A percentile compares a stretch with the other conserved stretches of the same genome.
Conservation (phyloP, 495 filamentous ascomycete genomes). For the Xylaria scruposa region DNA sequence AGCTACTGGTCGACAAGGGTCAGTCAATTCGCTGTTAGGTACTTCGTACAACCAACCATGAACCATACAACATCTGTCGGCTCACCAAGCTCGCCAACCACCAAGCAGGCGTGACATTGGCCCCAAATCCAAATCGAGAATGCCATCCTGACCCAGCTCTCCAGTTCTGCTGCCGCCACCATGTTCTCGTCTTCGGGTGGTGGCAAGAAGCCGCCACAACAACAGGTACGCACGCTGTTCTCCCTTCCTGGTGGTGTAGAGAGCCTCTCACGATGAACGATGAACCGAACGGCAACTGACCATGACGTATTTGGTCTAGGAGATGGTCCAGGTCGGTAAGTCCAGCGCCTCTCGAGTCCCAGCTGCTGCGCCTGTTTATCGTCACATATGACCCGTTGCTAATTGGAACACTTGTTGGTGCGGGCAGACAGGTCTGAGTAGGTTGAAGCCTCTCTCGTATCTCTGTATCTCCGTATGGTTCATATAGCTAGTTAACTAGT, state of each 20-base stretch:
- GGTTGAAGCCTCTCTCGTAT: conserved; percentile 35
- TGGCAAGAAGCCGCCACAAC: conserved; percentile 72
- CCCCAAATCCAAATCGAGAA: conserved; percentile 25
- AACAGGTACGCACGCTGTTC: conserved; percentile 65
- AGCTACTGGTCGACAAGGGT: not conserved
- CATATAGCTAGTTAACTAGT: not conserved
- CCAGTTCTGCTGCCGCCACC: conserved; percentile 35
- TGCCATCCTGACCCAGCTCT: conserved; percentile 30
- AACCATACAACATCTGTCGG: conserved; percentile 2
- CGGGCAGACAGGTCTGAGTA: conserved; percentile 67
- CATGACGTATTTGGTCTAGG: conserved; percentile 60
- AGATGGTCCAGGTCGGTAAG: conserved; percentile 99
- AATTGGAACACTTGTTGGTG: conserved; percentile 3
- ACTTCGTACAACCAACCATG: no score
- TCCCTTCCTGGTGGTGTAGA: conserved; percentile 9
- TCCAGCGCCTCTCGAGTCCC: conserved; percentile 20
- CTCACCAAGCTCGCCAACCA: not conserved
- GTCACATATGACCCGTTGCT: conserved; percentile 9
- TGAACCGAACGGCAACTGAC: conserved; percentile 38
- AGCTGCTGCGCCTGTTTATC: not conserved
- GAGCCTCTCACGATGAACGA: not conserved
- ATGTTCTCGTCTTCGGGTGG: conserved; percentile 65
- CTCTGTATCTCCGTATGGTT: not conserved
- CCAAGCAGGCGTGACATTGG: conserved; percentile 17
- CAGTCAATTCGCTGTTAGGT: not conserved